Evolutionary conservation across 495 filamentous ascomycete species (phyloP).

Genomic region (Daldinia concentrica): DNA sequence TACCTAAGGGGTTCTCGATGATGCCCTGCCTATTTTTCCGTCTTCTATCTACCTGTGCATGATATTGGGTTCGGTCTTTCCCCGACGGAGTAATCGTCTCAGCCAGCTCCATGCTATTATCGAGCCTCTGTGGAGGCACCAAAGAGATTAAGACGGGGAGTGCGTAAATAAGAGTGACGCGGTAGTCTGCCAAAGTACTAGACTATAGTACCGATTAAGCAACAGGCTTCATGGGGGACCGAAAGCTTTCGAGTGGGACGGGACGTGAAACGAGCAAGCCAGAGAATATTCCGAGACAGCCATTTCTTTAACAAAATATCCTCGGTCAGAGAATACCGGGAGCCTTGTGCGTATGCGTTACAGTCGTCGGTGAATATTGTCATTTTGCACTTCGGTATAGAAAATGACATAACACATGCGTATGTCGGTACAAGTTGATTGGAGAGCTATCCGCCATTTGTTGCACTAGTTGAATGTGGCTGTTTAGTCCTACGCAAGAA

Average conservation of each 20-base stretch:
- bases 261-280: neutral
- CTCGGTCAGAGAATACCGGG: conserved; percentile 6
- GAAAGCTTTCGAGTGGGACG: neutral
- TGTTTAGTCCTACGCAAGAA: neutral
- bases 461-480: neutral
- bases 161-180: conserved; percentile 9
- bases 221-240: neutral
- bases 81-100: conserved; percentile 1
- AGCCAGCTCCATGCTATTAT: conserved; percentile 15
- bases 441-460: neutral
- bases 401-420: conserved; percentile 13
- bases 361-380: conserved; percentile 3
- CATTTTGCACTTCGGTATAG: conserved; percentile 8
- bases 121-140: neutral
- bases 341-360: conserved; percentile 4
- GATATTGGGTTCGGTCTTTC: conserved; percentile 1
- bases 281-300: conserved; percentile 1
- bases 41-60: conserved; percentile 23
- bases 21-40: conserved; percentile 36
- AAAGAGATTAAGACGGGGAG: neutral
- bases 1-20: conserved; percentile 45
- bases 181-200: conserved; percentile 26
- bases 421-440: conserved; percentile 4
- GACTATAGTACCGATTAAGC: neutral
- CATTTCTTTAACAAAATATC: conserved; percentile 4